These are phyloP conservation scores for Cryptococcus sp. DNA, from an alignment of 1,284 basidiomycete genomes.

Conservation along the genomic window DNA sequence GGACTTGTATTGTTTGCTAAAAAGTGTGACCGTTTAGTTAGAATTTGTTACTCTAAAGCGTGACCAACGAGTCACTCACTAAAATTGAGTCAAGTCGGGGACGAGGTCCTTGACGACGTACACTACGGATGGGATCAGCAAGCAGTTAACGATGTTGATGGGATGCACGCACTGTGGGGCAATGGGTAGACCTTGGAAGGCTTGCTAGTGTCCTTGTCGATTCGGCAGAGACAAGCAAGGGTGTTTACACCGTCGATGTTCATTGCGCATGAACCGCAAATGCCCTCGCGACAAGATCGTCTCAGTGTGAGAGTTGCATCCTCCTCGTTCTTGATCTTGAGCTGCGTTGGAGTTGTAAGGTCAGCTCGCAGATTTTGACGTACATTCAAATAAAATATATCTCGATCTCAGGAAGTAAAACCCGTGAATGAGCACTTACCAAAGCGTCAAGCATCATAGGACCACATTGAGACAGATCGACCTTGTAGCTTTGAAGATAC, in stretches of 20 bases:
- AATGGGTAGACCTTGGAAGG: slow-evolving; percentile 94
- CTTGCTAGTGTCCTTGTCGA: slow-evolving; percentile 72
- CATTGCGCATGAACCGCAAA: slow-evolving; percentile 98
- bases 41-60: not conserved
- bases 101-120: slow-evolving; percentile 99
- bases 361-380: not conserved
- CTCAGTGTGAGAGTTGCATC: slow-evolving; percentile 97
- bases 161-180: slow-evolving; percentile 81
- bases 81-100: slow-evolving; percentile 60
- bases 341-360: slow-evolving; percentile 57
- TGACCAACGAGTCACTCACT: slow-evolving; percentile 28
- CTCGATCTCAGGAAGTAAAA: not conserved
- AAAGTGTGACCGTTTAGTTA: not conserved
- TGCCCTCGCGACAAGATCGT: slow-evolving; percentile 94
- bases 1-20: slow-evolving; percentile 97
- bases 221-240: slow-evolving; percentile 93
- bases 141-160: not conserved
- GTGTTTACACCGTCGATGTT: slow-evolving; percentile 99
- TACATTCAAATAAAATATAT: not conserved
- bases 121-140: slow-evolving; percentile 61
- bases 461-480: slow-evolving; percentile 92
- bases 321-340: slow-evolving; percentile 99
- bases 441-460: slow-evolving; percentile 79
- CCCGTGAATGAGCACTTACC: slow-evolving; percentile 30
- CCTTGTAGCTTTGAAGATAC: slow-evolving; percentile 82